Evolutionary conservation across 331 rosid genomes (phyloP).

Genomic region (Acacia pycnantha): DNA sequence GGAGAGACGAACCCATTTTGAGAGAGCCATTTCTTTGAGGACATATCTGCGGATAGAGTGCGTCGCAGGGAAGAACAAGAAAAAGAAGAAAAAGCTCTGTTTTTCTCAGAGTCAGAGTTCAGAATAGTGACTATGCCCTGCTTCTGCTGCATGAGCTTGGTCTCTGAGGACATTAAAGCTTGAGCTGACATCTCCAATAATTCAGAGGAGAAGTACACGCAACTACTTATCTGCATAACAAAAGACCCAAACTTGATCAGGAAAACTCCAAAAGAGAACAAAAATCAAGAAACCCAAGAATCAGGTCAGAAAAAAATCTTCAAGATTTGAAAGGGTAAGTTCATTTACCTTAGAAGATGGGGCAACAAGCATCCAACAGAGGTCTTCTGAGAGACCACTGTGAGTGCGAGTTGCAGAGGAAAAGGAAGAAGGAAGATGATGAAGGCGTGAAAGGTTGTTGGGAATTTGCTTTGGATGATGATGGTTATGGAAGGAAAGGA

Average conservation of each 20-base stretch:
- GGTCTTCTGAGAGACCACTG: slow-evolving; percentile 56
- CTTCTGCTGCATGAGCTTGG: slow-evolving; percentile 39
- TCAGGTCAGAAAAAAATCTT: neutral
- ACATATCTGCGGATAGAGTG: slow-evolving; percentile 92
- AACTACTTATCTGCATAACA: slow-evolving; percentile 34
- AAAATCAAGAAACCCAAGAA: neutral
- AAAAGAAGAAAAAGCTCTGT: slow-evolving; percentile 4
- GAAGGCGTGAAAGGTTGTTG: slow-evolving; percentile 31
- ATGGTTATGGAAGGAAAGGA: slow-evolving; percentile 38
- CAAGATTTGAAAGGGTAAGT: neutral
- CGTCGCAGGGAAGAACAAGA: slow-evolving; percentile 64
- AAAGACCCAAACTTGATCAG: neutral
- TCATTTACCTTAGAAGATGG: slow-evolving; percentile 36
- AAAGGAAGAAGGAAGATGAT: slow-evolving; percentile 10
- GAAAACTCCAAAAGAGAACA: neutral
- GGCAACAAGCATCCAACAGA: slow-evolving; percentile 54
- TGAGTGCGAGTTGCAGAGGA: slow-evolving; percentile 44
- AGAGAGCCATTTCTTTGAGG: slow-evolving; percentile 69
- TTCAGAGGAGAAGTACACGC: slow-evolving; percentile 10
- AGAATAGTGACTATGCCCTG: slow-evolving; percentile 78
- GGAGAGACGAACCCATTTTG: slow-evolving; percentile 39
- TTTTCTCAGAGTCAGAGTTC: slow-evolving; percentile 41
- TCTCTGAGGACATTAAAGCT: slow-evolving; percentile 26
- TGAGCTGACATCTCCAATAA: slow-evolving; percentile 36
- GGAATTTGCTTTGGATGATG: slow-evolving; percentile 46